Conservation (phyloP, 352 stramenopile species). For the Phytophthora multivora region DNA sequence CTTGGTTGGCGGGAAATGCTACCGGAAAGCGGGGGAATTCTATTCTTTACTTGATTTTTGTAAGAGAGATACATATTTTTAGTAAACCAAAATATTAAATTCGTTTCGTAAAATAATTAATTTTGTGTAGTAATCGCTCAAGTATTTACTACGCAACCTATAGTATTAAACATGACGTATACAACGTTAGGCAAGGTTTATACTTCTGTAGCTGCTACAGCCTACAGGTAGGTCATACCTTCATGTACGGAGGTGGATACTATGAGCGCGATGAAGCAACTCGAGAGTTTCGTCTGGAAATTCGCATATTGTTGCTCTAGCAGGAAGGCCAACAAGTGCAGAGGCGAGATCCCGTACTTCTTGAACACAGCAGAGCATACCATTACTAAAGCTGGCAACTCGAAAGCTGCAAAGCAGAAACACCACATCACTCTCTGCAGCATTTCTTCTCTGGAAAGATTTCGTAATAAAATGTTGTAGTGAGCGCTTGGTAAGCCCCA, state of each 20-base stretch:
- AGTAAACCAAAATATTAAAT: background rate
- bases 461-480: conserved; percentile 30
- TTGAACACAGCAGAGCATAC: conserved; percentile 19
- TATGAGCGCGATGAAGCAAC: conserved; percentile 21
- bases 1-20: conserved; percentile 9
- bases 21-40: conserved; percentile 7
- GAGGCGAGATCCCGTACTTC: conserved; percentile 36
- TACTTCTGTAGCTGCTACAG: background rate
- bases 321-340: conserved; percentile 41
- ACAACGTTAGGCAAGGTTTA: no score
- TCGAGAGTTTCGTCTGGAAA: conserved; percentile 35
- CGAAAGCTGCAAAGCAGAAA: conserved; percentile 15
- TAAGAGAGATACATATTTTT: background rate
- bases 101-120: background rate
- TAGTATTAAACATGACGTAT: no score
- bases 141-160: background rate
- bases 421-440: conserved; percentile 6
- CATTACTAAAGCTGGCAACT: conserved; percentile 15
- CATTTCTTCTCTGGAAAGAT: conserved; percentile 7
- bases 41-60: conserved; percentile 13
- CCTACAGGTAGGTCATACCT: conserved; percentile 2
- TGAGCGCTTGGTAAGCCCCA: conserved; percentile 34
- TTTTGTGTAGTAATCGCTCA: background rate
- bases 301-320: conserved; percentile 42
- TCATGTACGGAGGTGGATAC: conserved; percentile 29